These are phyloP conservation scores for Tephrocybe sp. DNA, from an alignment of 768 basidiomycete genomes.

Conservation along the genomic window DNA sequence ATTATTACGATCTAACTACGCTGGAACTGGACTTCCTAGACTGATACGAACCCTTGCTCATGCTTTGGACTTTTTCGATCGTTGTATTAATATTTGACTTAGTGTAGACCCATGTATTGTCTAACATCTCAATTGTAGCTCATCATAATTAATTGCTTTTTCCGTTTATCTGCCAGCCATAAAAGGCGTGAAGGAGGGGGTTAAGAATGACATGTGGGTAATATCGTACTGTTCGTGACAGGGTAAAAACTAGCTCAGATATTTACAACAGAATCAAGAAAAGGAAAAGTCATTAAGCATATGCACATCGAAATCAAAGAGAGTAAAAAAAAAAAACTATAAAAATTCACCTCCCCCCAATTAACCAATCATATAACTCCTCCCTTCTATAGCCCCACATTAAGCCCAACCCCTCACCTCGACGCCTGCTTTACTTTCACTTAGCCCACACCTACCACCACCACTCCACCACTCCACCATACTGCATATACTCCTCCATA, in stretches of 20 bases:
- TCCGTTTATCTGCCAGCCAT: neutral
- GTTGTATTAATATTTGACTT: conserved; percentile 1
- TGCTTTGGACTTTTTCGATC: conserved; percentile 1
- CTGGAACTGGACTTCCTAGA: conserved; percentile 17
- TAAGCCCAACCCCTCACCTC: conserved; percentile 14
- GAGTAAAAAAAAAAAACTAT: neutral
- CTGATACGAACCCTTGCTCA: neutral
- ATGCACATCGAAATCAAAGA: neutral
- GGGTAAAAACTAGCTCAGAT: neutral
- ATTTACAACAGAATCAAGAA: neutral
- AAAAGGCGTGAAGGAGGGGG: too few relatives aligned
- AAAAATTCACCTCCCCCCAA: conserved; percentile 1
- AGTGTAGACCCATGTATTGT: neutral
- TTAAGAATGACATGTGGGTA: neutral
- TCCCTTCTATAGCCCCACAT: conserved; percentile 15
- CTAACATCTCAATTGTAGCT: neutral
- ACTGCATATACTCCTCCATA: too few relatives aligned
- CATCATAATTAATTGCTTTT: neutral
- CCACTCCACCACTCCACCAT: too few relatives aligned
- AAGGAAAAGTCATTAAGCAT: too few relatives aligned
- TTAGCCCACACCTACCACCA: neutral
- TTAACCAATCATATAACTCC: too few relatives aligned
- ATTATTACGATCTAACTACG: neutral
- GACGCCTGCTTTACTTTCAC: conserved; percentile 5
- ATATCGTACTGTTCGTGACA: neutral